Evolutionary conservation across 495 filamentous ascomycete genomes (phyloP), one percentile per base, ranked within the genome.

Genomic region (Penicillium subrubescens): DNA sequence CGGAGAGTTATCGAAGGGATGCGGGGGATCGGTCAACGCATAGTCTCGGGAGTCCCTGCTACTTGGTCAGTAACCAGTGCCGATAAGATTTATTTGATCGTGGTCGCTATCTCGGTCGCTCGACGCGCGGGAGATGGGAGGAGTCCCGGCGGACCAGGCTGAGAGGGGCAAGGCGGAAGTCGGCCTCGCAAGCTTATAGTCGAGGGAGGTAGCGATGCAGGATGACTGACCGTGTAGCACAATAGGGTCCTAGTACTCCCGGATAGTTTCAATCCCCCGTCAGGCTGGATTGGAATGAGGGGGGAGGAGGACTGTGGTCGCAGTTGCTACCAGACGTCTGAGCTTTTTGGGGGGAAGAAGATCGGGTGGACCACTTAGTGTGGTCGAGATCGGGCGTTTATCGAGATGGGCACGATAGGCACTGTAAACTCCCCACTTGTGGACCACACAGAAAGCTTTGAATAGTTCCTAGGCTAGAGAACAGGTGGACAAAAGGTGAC

Each of bases 301-400:
- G n/a, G 41, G 31, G 52, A 14, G 7, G 29, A 8, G 51, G 15
- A 34, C 31, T 31, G 31, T n/a, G 53, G 33, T 56, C 25, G 25
- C 25, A 27, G 53, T 33, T 37, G 53, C 53, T 37, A 12, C 17
- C 17, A 21, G 31, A 5, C 25, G 53, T 68, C 68, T 73, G 69
- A 67, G 68, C 63, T 71, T 73, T 69, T 68, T 65, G 23, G 61
- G 65, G 61, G 31, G 5, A 33, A 41, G 21, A 34, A 65, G 70
- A 72, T 67, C 70, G 70, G 56, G 50, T 35, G 62, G 60, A 46
- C 66, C 62, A 71, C 65, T 65, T 68, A 69, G 69, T 67, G 66
- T 62, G 55, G 64, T 67, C 62, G 60, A 56, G 67, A 70, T 69
- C 62, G 63, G 62, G 50, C 50, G 61, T 6, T 71, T 63, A 71